Conservation (phyloP, 2,329 filamentous ascomycete species). For the Hypocreales sp. region DNA sequence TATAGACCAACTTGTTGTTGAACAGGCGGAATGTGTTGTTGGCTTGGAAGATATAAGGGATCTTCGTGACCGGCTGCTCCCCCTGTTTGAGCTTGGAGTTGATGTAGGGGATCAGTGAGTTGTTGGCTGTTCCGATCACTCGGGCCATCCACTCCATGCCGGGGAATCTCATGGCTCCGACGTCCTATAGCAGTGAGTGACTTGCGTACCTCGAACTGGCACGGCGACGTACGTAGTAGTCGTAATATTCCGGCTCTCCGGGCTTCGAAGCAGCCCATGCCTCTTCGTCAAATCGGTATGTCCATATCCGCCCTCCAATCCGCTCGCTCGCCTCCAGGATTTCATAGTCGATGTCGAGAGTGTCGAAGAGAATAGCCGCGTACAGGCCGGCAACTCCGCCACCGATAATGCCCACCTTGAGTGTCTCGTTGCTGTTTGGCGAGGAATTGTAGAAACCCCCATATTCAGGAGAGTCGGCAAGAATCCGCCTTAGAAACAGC, state of each 20-base stretch:
- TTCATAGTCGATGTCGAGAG: conserved; percentile 17
- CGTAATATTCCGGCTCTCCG: conserved; percentile 8
- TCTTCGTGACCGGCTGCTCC: conserved; percentile 1
- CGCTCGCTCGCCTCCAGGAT: conserved; percentile 19
- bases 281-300: conserved; percentile 14
- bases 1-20: conserved; percentile 5
- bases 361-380: conserved; percentile 17
- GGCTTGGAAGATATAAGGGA: conserved; percentile 7
- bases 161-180: conserved; percentile 25
- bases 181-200: conserved; percentile 10
- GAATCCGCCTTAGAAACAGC: neutral
- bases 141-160: conserved; percentile 15
- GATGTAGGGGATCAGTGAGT: conserved; percentile 9
- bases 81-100: conserved; percentile 4
- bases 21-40: conserved; percentile 8
- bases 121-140: conserved; percentile 7
- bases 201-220: neutral
- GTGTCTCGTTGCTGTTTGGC: neutral
- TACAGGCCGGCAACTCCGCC: conserved; percentile 21
- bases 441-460: neutral
- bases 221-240: conserved; percentile 13
- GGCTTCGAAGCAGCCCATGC: conserved; percentile 7
- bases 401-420: conserved; percentile 19
- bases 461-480: neutral
- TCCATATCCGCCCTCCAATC: conserved; percentile 20